Evolutionary conservation across 352 stramenopile genomes (phyloP).

Genomic region (Globisporangium recalcitrans): DNA sequence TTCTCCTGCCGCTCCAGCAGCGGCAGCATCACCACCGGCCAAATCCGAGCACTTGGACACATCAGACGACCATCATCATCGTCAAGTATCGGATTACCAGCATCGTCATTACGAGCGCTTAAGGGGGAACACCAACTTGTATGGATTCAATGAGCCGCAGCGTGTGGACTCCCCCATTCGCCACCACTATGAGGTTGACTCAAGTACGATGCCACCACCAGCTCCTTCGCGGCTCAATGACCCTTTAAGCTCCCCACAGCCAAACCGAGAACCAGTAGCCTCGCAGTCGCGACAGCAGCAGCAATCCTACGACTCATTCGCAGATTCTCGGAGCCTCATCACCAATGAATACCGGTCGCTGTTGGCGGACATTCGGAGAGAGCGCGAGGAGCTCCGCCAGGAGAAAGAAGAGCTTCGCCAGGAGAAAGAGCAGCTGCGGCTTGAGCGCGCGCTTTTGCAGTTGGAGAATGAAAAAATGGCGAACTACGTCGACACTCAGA

Average conservation of each 20-base stretch:
- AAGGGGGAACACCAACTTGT: not conserved
- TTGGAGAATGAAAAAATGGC: conserved; percentile 76
- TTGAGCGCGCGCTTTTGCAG: conserved; percentile 57
- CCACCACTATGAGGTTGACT: not conserved
- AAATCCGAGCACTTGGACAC: not conserved
- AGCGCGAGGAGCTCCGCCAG: conserved; percentile 64
- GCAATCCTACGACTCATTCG: conserved; percentile 13
- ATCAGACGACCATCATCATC: not conserved
- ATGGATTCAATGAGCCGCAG: not conserved
- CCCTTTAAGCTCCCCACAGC: not conserved
- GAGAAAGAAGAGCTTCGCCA: conserved; percentile 62
- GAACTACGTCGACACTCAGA: conserved; percentile 53
- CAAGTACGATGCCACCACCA: conserved; percentile 18
- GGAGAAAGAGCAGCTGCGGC: conserved; percentile 70
- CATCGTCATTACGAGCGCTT: conserved; percentile 3
- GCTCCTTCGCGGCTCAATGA: conserved; percentile 15
- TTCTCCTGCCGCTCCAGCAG: not conserved
- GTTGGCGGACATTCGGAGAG: conserved; percentile 58
- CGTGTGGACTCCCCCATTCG: not conserved
- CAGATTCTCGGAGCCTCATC: conserved; percentile 19
- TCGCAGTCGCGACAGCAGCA: conserved; percentile 17
- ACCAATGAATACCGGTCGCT: conserved; percentile 65
- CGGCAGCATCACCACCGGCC: conserved; percentile 14
- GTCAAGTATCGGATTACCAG: conserved; percentile 16
- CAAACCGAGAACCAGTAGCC: conserved; percentile 13